These are phyloP conservation scores for Camellia granthamiana DNA, from an alignment of 148 eudicot species.

Conservation along the genomic window DNA sequence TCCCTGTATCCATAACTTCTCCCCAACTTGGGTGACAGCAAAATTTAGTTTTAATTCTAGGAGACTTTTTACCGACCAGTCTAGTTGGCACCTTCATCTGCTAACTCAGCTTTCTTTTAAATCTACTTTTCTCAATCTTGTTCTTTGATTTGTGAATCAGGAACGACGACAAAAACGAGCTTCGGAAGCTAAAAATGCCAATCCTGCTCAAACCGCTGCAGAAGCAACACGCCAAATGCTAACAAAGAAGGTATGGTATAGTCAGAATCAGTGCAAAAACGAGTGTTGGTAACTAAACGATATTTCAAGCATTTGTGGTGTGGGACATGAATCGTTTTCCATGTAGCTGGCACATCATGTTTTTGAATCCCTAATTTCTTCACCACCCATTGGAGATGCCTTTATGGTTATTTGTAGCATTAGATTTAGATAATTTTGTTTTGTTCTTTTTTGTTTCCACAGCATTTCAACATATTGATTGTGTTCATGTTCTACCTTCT, in stretches of 20 bases:
- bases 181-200: constrained; percentile 30
- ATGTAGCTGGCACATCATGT: background rate
- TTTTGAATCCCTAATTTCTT: background rate
- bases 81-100: background rate
- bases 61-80: background rate
- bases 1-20: background rate
- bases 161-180: constrained; percentile 42
- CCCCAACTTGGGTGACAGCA: background rate
- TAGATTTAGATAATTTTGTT: background rate
- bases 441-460: background rate
- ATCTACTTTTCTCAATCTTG: background rate
- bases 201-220: constrained; percentile 42
- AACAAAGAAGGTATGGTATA: constrained; percentile 33
- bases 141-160: constrained; percentile 20
- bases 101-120: background rate
- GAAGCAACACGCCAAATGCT: constrained; percentile 46
- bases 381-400: background rate
- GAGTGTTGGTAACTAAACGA: background rate
- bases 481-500: background rate
- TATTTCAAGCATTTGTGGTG: background rate
- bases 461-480: background rate
- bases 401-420: background rate
- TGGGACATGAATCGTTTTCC: background rate
- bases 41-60: background rate
- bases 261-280: background rate